These are phyloP conservation scores for Pelargonium australe DNA, from an alignment of 441 rosid genomes.

Conservation along the genomic window DNA sequence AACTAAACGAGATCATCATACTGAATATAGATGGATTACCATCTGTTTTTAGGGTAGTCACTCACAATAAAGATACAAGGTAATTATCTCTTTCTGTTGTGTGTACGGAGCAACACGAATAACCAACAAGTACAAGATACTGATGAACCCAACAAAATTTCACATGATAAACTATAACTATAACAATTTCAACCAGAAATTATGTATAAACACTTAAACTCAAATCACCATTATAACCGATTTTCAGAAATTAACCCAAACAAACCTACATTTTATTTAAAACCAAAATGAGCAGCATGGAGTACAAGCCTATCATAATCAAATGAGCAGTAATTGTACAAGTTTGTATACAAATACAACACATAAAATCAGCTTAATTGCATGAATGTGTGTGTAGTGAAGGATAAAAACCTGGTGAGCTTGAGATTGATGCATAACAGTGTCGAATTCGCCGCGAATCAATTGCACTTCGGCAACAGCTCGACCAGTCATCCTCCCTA, in stretches of 20 bases:
- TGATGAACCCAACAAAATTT: neutral
- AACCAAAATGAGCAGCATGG: neutral
- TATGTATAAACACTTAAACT: neutral
- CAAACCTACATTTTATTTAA: neutral
- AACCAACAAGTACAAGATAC: too few species aligned
- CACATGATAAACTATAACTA: neutral
- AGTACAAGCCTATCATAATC: neutral
- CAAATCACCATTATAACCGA: neutral
- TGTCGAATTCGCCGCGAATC: conserved; percentile 81
- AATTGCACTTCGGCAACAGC: conserved; percentile 74
- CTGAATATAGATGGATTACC: too few species aligned
- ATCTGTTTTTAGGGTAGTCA: too few species aligned
- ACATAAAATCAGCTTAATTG: neutral
- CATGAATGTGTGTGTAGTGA: neutral
- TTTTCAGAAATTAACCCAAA: neutral
- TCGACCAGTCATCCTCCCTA: conserved; percentile 70
- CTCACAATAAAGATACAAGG: too few species aligned
- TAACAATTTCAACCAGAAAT: neutral
- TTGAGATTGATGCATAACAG: conserved; percentile 81
- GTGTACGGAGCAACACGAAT: too few species aligned
- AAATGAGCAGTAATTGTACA: neutral
- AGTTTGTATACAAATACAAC: neutral
- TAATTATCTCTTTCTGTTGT: too few species aligned
- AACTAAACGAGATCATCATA: too few species aligned
- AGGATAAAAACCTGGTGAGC: conserved; percentile 56